Evolutionary conservation across 129 eudicot species (phyloP).

Genomic region (Centaurea solstitialis): DNA sequence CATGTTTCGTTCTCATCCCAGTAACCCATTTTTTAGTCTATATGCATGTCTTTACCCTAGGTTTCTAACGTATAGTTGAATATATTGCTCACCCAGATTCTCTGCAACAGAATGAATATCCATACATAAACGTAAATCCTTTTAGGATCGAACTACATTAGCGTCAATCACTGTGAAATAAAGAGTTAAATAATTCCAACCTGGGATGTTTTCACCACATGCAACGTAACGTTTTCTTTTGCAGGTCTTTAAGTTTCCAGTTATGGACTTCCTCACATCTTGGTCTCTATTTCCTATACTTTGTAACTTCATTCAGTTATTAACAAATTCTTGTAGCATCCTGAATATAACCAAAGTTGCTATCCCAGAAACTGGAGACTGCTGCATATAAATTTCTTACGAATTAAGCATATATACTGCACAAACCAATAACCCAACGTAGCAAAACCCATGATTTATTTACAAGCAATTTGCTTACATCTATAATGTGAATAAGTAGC

Average conservation of each 20-base stretch:
- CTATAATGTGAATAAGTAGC: constrained; percentile 17
- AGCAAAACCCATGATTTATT: background rate
- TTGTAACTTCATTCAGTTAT: background rate
- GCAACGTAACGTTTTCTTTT: background rate
- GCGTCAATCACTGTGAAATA: background rate
- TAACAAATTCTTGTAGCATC: background rate
- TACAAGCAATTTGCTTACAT: background rate
- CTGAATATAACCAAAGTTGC: background rate
- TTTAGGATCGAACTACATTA: background rate
- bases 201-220: background rate
- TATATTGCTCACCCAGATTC: background rate
- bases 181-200: background rate
- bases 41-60: background rate
- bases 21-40: background rate
- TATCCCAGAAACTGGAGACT: background rate
- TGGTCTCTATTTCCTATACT: background rate
- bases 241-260: background rate
- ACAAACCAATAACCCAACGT: constrained; percentile 3
- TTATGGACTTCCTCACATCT: background rate
- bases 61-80: background rate
- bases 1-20: background rate
- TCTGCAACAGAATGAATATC: background rate
- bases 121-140: background rate
- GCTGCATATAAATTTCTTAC: background rate
- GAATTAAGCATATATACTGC: background rate